Percentiles rank a stretch among this genome's conserved stretches.
phyloP scores from a whole-genome alignment of 164 flowering plant genomes.

The Chimonanthus praecox region DNA sequence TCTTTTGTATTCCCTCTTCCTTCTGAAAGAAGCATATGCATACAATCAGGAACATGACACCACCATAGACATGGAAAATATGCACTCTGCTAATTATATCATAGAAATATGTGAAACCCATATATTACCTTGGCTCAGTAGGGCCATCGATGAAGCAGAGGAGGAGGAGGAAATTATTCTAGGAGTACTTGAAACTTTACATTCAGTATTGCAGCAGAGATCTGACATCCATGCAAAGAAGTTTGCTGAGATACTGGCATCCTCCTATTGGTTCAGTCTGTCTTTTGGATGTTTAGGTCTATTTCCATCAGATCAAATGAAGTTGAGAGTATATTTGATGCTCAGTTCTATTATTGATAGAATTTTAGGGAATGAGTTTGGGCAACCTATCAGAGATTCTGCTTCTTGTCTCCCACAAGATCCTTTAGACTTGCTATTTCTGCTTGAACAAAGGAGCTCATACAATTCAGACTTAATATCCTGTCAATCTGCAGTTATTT shows the following conservation, averaged over 20 bases:
- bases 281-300: conserved; percentile 76
- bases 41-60: conserved; percentile 29
- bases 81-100: conserved; percentile 27
- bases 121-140: conserved; percentile 64
- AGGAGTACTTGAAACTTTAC: conserved; percentile 71
- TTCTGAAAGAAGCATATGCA: conserved; percentile 70
- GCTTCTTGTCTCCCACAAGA: conserved; percentile 68
- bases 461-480: conserved; percentile 40
- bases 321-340: conserved; percentile 56
- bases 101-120: conserved; percentile 50
- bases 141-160: conserved; percentile 40
- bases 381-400: conserved; percentile 70
- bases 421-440: conserved; percentile 73
- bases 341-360: conserved; percentile 61
- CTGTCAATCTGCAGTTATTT: conserved; percentile 73
- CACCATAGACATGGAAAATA: conserved; percentile 7
- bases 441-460: conserved; percentile 70
- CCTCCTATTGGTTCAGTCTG: conserved; percentile 72
- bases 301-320: conserved; percentile 73
- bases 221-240: conserved; percentile 32
- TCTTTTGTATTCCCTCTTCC: conserved; percentile 54
- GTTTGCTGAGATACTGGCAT: conserved; percentile 45
- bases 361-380: conserved; percentile 53
- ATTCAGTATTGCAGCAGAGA: conserved; percentile 49
- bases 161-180: conserved; percentile 55